These are phyloP conservation scores for Solanum corneliomulleri DNA, from an alignment of 257 asterid species.

Conservation along the genomic window DNA sequence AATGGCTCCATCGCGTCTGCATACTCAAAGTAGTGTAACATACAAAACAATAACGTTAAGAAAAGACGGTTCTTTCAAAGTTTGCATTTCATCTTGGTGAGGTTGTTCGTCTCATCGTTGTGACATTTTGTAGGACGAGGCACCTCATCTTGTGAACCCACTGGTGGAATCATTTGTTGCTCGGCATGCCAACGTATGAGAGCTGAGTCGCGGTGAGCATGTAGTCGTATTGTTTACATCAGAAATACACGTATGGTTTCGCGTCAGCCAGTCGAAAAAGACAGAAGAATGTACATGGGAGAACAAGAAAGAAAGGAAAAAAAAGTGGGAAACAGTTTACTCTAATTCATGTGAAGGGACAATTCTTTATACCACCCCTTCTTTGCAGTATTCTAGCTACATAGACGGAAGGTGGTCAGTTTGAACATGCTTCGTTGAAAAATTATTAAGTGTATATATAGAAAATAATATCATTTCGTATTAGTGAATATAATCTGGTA, in stretches of 20 bases:
- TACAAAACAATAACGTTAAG: background rate
- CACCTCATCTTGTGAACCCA: constrained; percentile 82
- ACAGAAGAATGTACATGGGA: background rate
- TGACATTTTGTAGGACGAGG: constrained; percentile 55
- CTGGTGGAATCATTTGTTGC: constrained; percentile 61
- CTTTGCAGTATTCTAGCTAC: background rate
- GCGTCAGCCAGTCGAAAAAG: background rate
- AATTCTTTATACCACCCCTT: background rate
- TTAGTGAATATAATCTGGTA: background rate
- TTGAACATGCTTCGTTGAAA: background rate
- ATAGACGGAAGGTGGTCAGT: background rate
- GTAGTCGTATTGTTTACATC: background rate
- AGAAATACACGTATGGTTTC: background rate
- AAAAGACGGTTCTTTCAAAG: background rate
- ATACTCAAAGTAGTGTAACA: background rate
- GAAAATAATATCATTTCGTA: background rate
- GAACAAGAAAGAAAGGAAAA: background rate
- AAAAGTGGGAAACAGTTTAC: background rate
- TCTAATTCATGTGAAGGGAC: background rate
- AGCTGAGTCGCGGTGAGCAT: background rate
- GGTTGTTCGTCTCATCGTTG: background rate
- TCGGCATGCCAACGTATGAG: constrained; percentile 24
- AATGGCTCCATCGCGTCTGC: background rate
- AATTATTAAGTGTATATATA: background rate
- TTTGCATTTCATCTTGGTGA: background rate